Conservation (phyloP, 768 basidiomycete genomes). For the Pleurotus tuber-regium region DNA sequence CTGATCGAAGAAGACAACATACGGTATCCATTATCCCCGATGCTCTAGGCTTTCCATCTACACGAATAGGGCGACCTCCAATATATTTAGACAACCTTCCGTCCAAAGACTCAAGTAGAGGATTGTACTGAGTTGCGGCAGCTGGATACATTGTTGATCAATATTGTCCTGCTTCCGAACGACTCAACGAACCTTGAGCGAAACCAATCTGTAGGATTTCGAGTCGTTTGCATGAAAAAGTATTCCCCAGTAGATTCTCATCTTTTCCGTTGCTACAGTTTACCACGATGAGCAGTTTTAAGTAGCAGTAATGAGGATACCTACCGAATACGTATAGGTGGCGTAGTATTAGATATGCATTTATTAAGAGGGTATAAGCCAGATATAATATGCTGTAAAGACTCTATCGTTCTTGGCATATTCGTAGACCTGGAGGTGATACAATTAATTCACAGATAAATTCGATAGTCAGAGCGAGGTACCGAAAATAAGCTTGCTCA, state of each 20-base stretch:
- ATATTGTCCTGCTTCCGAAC: too few species aligned
- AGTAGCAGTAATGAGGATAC: too few species aligned
- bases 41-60: constrained; percentile 74
- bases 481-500: constrained; percentile 60
- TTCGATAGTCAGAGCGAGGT: too few species aligned
- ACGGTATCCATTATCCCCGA: constrained; percentile 78
- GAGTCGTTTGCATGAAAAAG: constrained; percentile 63
- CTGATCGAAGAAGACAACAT: constrained; percentile 13
- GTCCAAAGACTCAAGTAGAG: constrained; percentile 59
- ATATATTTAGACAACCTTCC: constrained; percentile 66
- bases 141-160: constrained; percentile 33
- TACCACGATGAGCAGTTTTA: background rate
- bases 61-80: constrained; percentile 62
- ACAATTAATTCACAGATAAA: too few species aligned
- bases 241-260: constrained; percentile 72
- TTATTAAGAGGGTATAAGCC: constrained; percentile 65
- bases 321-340: constrained; percentile 59
- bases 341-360: constrained; percentile 41
- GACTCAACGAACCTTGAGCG: constrained; percentile 48
- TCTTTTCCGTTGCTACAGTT: constrained; percentile 58
- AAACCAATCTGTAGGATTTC: constrained; percentile 61
- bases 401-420: constrained; percentile 75
- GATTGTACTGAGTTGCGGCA: constrained; percentile 64
- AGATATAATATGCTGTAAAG: constrained; percentile 68
- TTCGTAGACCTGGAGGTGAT: constrained; percentile 56